Conservation (phyloP, 371 early-diverging fungal species). For the Saksenaea oblongispora region DNA sequence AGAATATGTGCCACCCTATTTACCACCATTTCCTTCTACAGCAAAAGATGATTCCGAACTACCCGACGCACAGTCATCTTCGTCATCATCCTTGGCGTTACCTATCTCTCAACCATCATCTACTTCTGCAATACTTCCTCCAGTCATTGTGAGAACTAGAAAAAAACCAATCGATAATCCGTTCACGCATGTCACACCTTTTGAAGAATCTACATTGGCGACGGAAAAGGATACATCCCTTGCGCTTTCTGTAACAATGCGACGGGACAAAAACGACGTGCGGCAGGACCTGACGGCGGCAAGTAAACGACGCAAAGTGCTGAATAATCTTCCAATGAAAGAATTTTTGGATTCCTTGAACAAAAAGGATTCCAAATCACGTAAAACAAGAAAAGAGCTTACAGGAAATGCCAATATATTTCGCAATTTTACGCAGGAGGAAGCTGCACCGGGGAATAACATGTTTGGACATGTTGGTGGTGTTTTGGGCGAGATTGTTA, state of each 20-base stretch:
- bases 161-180: conserved; percentile 54
- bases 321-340: conserved; percentile 18
- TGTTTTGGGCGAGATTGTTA: conserved; percentile 37
- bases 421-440: conserved; percentile 32
- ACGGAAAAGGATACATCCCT: conserved; percentile 21
- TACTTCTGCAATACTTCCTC: conserved; percentile 19
- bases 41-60: conserved; percentile 28
- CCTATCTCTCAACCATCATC: conserved; percentile 8
- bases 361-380: conserved; percentile 12
- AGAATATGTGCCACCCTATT: conserved; percentile 41
- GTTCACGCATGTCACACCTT: conserved; percentile 54
- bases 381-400: conserved; percentile 22
- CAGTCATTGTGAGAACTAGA: conserved; percentile 36
- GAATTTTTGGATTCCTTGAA: conserved; percentile 23
- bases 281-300: conserved; percentile 3
- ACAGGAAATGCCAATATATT: conserved; percentile 33
- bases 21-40: conserved; percentile 46
- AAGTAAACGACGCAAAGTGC: conserved; percentile 12
- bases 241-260: background rate
- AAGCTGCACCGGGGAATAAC: conserved; percentile 44
- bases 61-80: conserved; percentile 2
- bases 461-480: conserved; percentile 35
- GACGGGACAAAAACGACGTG: conserved; percentile 1
- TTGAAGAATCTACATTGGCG: conserved; percentile 48
- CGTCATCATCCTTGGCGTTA: conserved; percentile 1